Conservation (phyloP, 2,329 filamentous ascomycete species). For the Plectosphaerella sp. region DNA sequence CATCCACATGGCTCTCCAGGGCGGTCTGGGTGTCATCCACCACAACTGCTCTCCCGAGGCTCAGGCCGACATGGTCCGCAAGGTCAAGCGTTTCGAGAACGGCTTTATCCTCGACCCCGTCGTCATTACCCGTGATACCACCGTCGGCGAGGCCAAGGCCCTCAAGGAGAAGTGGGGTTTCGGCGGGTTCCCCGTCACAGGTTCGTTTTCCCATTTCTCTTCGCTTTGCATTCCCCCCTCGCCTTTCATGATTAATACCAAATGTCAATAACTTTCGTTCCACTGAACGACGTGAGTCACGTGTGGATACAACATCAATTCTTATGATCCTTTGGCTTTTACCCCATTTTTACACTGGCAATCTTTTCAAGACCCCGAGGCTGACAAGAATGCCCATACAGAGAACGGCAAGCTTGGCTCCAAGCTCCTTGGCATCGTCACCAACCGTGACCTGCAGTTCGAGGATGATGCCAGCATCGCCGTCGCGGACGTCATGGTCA, state of each 20-base stretch:
- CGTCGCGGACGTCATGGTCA: constrained; percentile 91
- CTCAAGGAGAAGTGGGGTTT: constrained; percentile 99
- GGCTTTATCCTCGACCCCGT: constrained; percentile 97
- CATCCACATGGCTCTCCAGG: constrained; percentile 90
- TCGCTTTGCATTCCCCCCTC: constrained; percentile 11
- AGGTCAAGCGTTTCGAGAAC: constrained; percentile 99
- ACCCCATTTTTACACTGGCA: constrained; percentile 9
- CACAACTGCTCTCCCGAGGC: constrained; percentile 98
- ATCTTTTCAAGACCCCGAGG: not conserved
- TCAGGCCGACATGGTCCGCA: constrained; percentile 97
- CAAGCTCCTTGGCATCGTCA: constrained; percentile 95
- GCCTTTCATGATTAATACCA: constrained; percentile 71
- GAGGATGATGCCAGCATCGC: constrained; percentile 69
- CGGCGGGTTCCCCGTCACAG: constrained; percentile 96
- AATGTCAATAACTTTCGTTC: constrained; percentile 99
- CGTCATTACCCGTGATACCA: constrained; percentile 81
- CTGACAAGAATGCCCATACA: constrained; percentile 36
- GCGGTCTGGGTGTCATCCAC: constrained; percentile 91
- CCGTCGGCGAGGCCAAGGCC: constrained; percentile 83
- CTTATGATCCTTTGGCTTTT: constrained; percentile 18
- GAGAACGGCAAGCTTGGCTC: constrained; percentile 90
- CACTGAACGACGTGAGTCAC: constrained; percentile 78
- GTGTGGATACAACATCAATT: constrained; percentile 63
- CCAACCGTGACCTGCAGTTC: constrained; percentile 97
- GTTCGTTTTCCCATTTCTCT: constrained; percentile 53